Evolutionary conservation across 2,329 filamentous ascomycete genomes (phyloP), one percentile per base, ranked within the genome.

Genomic region (Pyricularia sp.): DNA sequence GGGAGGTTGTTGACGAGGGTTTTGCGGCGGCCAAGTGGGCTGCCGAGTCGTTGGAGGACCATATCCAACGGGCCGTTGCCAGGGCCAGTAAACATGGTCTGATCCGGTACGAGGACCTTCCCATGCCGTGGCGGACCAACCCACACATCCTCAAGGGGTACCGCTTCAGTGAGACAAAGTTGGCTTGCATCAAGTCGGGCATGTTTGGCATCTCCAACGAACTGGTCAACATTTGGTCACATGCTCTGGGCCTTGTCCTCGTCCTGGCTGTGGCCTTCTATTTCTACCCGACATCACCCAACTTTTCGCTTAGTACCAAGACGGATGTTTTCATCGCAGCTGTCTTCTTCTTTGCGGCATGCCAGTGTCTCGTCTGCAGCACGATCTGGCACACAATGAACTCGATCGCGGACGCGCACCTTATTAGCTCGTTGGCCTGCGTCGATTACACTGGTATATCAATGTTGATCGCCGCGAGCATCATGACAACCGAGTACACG

Each of bases 311-410:
- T 71, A 96, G 92, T 79, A 93, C 92, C 70, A 96, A 93, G 68
- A 88, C 91, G 66, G 95, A 99, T 77, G 88, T 98, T 70, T 86
- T 95, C 76, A 93, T 99, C 71, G 94, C 94, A 0, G 93, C 92
- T 26, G 86, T 96, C 72, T 99, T 99, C 85, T 97, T 99, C 82
- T 92, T 97, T 76, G 95, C 94, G 65, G 95, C 95, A 64, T 93
- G 90, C 83, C 93, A 98, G 79, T 98, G 94, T 76, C 87, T 99
- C 69, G 88, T 94, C 76, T 99, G 95, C 88, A 96, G 92, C 71
- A 94, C 91, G 72, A 89, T 98, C 76, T 99, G 95, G 95, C 95
- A 99, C 81, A 97, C 95, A 30, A 98, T 99, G 93, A 97, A 94
- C 81, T 93, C 92, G 74, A 96, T 98, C 68, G 93, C 94, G 23